Evolutionary conservation across 768 basidiomycete species (phyloP).

Genomic region (Fomitopsis serialis): DNA sequence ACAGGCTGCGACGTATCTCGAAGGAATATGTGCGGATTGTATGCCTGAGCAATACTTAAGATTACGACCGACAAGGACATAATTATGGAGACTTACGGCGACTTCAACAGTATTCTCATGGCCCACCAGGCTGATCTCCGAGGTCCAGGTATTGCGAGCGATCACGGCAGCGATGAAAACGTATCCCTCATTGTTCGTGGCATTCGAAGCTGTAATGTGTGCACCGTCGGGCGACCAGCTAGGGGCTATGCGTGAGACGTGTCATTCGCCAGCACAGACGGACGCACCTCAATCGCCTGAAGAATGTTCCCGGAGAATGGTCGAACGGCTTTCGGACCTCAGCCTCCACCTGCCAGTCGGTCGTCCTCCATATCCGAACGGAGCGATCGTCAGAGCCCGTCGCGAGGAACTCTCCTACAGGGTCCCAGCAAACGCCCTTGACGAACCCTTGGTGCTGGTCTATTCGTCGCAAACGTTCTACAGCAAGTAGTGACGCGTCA

Average conservation of each 20-base stretch:
- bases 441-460: slow-evolving; percentile 94
- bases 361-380: slow-evolving; percentile 95
- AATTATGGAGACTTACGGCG: slow-evolving; percentile 49
- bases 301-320: slow-evolving; percentile 93
- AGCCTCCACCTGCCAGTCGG: slow-evolving; percentile 83
- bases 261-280: neutral
- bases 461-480: slow-evolving; percentile 80
- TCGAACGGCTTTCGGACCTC: slow-evolving; percentile 89
- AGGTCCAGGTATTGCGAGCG: slow-evolving; percentile 81
- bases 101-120: slow-evolving; percentile 98
- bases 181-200: slow-evolving; percentile 92
- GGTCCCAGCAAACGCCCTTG: slow-evolving; percentile 99
- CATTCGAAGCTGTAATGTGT: slow-evolving; percentile 95
- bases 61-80: neutral
- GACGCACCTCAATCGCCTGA: slow-evolving; percentile 75
- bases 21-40: slow-evolving; percentile 93
- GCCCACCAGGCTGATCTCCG: slow-evolving; percentile 91
- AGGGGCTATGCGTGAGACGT: neutral
- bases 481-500: neutral
- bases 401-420: slow-evolving; percentile 96
- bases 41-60: slow-evolving; percentile 47
- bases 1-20: slow-evolving; percentile 64
- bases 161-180: slow-evolving; percentile 98
- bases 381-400: slow-evolving; percentile 97
- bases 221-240: slow-evolving; percentile 99